phyloP scores from a whole-genome alignment of 2,329 filamentous ascomycete genomes.

The Ascochyta fabae region DNA sequence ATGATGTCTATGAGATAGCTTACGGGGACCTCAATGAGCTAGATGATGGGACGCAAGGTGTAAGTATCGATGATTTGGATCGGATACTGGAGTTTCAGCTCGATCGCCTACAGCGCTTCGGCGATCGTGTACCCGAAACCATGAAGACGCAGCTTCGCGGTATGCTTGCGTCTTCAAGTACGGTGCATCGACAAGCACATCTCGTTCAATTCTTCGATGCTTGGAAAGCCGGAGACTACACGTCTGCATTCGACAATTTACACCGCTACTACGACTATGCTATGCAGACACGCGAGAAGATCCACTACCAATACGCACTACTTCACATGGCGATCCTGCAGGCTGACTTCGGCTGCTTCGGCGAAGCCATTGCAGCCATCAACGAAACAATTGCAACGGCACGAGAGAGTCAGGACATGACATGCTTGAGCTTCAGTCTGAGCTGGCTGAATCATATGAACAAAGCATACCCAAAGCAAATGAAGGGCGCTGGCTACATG shows the following conservation, averaged over 20 bases:
- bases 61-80: slow-evolving; percentile 82
- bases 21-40: slow-evolving; percentile 57
- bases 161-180: slow-evolving; percentile 70
- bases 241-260: slow-evolving; percentile 85
- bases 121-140: slow-evolving; percentile 76
- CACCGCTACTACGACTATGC: slow-evolving; percentile 98
- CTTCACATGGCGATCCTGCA: slow-evolving; percentile 93
- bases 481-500: slow-evolving; percentile 71
- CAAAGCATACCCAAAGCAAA: slow-evolving; percentile 80
- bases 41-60: slow-evolving; percentile 49
- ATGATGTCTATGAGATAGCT: slow-evolving; percentile 57
- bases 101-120: slow-evolving; percentile 84
- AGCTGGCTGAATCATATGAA: slow-evolving; percentile 96
- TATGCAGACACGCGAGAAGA: slow-evolving; percentile 80
- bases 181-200: slow-evolving; percentile 76
- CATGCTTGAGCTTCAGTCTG: slow-evolving; percentile 90
- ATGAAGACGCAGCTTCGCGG: slow-evolving; percentile 74
- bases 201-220: slow-evolving; percentile 89
- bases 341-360: slow-evolving; percentile 90
- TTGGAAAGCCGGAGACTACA: slow-evolving; percentile 89
- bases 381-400: slow-evolving; percentile 95
- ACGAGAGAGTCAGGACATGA: slow-evolving; percentile 88
- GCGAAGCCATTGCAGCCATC: slow-evolving; percentile 91
- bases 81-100: slow-evolving; percentile 86
- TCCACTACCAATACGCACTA: slow-evolving; percentile 92